Evolutionary conservation across 2,329 filamentous ascomycete genomes (phyloP).

Genomic region (Penicillium sp.): DNA sequence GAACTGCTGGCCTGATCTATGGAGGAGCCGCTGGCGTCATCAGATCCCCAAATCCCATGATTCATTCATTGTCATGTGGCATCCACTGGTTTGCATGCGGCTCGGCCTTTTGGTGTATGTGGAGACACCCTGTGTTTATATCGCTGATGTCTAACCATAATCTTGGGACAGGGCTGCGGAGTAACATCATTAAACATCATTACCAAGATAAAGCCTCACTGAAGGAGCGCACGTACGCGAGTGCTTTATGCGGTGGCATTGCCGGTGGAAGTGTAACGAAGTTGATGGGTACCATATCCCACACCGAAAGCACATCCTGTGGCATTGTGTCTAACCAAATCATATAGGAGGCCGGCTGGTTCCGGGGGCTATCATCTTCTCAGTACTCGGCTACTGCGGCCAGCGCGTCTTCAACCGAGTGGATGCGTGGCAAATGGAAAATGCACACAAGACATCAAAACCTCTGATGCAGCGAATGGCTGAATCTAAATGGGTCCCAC

Average conservation of each 20-base stretch:
- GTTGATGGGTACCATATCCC: conserved; percentile 48
- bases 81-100: conserved; percentile 80
- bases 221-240: conserved; percentile 63
- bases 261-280: conserved; percentile 58
- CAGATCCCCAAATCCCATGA: conserved; percentile 59
- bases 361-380: conserved; percentile 60
- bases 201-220: conserved; percentile 53
- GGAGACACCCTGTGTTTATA: not conserved
- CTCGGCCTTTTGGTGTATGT: conserved; percentile 70
- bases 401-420: conserved; percentile 56
- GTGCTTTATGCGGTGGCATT: conserved; percentile 67
- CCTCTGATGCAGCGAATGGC: conserved; percentile 51
- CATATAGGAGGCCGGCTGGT: conserved; percentile 55
- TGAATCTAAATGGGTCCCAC: conserved; percentile 67
- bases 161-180: conserved; percentile 36
- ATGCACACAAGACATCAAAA: conserved; percentile 35
- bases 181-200: conserved; percentile 47
- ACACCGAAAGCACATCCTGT: not conserved
- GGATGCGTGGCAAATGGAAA: conserved; percentile 47
- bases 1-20: conserved; percentile 56
- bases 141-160: conserved; percentile 4
- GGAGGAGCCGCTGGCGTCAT: conserved; percentile 71
- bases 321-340: conserved; percentile 7
- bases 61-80: conserved; percentile 70
- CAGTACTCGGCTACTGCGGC: conserved; percentile 55